These are phyloP conservation scores for Pseudogymnoascus sp. DNA, from an alignment of 2,329 filamentous ascomycete genomes.

Conservation along the genomic window DNA sequence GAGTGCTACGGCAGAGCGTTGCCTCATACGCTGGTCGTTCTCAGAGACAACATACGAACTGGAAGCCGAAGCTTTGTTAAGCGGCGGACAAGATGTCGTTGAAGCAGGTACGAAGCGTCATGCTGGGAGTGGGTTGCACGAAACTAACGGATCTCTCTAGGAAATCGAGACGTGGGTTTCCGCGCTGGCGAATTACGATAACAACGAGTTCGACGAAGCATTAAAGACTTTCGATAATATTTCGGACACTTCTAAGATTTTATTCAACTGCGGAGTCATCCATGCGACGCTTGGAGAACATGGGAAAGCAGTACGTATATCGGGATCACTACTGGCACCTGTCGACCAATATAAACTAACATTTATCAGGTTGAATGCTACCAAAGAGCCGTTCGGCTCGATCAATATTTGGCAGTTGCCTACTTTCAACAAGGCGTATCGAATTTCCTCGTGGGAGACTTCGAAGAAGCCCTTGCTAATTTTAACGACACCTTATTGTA, in stretches of 20 bases:
- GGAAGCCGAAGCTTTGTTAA: not conserved
- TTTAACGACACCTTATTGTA: conserved; percentile 98
- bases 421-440: conserved; percentile 99
- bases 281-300: conserved; percentile 95
- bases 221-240: conserved; percentile 78
- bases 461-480: conserved; percentile 93
- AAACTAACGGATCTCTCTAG: conserved; percentile 31
- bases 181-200: conserved; percentile 87
- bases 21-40: not conserved
- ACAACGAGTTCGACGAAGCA: conserved; percentile 92
- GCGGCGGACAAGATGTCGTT: conserved; percentile 2
- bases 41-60: not conserved
- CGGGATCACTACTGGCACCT: conserved; percentile 6
- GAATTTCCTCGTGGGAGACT: conserved; percentile 94
- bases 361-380: conserved; percentile 74
- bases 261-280: conserved; percentile 98
- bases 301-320: conserved; percentile 73
- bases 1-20: conserved; percentile 1
- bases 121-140: not conserved
- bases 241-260: conserved; percentile 91
- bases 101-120: not conserved
- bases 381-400: conserved; percentile 80
- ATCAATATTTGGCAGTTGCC: conserved; percentile 92
- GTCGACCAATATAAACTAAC: conserved; percentile 21
- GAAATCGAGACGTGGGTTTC: conserved; percentile 99